A percentile compares a stretch with the other conserved stretches of the same genome.
phyloP scores from a whole-genome alignment of 2,329 filamentous ascomycete genomes.

The Fusarium neocosmosporiellum region DNA sequence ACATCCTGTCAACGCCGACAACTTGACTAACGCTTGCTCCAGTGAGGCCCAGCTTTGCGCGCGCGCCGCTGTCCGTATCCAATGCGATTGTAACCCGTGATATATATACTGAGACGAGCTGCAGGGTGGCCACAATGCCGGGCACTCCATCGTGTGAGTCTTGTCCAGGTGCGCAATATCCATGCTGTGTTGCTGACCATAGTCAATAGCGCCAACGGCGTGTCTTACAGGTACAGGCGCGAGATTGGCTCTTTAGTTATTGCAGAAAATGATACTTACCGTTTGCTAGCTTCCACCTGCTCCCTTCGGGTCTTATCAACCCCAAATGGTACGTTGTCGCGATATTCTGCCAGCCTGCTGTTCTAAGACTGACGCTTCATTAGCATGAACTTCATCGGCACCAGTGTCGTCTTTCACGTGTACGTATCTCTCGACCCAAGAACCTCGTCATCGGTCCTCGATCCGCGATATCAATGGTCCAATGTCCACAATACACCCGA shows the following conservation, averaged over 20 bases:
- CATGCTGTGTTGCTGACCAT: neutral
- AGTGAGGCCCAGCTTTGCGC: slow-evolving; percentile 5
- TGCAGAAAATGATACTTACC: neutral
- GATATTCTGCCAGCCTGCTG: neutral
- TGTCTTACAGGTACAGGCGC: slow-evolving; percentile 6
- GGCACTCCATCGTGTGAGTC: slow-evolving; percentile 24
- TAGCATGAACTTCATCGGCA: slow-evolving; percentile 14
- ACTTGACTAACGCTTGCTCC: neutral
- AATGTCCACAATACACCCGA: neutral
- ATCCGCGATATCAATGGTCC: neutral
- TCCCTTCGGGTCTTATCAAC: slow-evolving; percentile 16
- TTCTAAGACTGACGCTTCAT: neutral
- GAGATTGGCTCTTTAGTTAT: neutral
- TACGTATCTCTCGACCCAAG: neutral
- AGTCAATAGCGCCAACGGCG: slow-evolving; percentile 1
- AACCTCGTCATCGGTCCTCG: neutral
- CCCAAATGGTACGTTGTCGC: neutral
- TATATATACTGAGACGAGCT: slow-evolving; percentile 1
- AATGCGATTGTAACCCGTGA: neutral
- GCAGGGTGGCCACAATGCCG: slow-evolving; percentile 29
- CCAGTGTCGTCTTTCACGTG: slow-evolving; percentile 23
- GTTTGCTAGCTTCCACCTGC: slow-evolving; percentile 12
- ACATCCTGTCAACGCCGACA: neutral
- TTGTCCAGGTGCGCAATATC: neutral
- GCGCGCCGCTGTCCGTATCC: slow-evolving; percentile 9